Evolutionary conservation across 345 rosid genomes (phyloP), one percentile per base, ranked within the genome.

Genomic region (Ceriops zippeliana): DNA sequence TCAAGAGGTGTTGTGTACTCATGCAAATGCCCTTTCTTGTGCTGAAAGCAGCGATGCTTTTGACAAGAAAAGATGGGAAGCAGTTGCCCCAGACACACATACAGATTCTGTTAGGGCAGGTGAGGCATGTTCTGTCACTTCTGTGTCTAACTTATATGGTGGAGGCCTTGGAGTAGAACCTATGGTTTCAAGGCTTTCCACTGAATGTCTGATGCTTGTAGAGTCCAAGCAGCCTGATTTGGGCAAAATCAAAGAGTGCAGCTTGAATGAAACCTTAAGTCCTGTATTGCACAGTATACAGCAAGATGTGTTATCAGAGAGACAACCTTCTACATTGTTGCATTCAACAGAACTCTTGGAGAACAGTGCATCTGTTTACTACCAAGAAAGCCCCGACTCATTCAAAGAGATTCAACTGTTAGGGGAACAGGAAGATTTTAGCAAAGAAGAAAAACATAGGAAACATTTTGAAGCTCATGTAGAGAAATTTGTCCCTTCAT

Each of bases 201-300:
- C 64, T 74, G 74, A 75, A 67, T 63, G 52, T 69, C 62, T 73
- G 52, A 60, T 58, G 70, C 68, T 61, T 67, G 66, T 83, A 73
- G 54, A 74, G 72, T 86, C 79, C 58, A 79, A 72, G 75, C 81
- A 78, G 58, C 78, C 77, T 72, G 72, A 78, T 77, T 84, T 85
- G 68, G 76, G 73, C 78, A 79, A 80, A 65, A 47, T 42, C 34
- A 82, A 65, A 65, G 84, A 78, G 59, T 32, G 42, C 62, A 59
- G 60, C 58, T 56, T 81, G 62, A 37, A 65, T 65, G 75, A 69
- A 68, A 53, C 68, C 68, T 61, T 58, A 46, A 19, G 62, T 70
- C 64, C 67, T 70, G 61, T 35, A 30, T 46, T 54, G 32, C 78
- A 80, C 59, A 58, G 65, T 62, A 67, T 78, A 63, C 53, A 75